phyloP scores from a whole-genome alignment of 2,329 filamentous ascomycete species.

The Coniochaeta sp. region DNA sequence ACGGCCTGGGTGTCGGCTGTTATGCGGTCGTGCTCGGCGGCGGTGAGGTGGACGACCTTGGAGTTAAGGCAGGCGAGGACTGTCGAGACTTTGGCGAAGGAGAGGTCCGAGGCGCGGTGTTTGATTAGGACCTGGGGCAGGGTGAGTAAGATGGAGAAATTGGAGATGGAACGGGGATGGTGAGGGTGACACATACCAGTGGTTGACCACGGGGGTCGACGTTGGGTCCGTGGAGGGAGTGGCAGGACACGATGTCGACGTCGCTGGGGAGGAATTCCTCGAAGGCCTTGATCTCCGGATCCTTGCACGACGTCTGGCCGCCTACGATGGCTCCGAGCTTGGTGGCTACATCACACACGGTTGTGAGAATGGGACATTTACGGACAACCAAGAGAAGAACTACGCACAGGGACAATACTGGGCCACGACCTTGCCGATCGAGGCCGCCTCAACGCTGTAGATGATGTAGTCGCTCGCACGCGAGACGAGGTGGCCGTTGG shows the following conservation, averaged over 20 bases:
- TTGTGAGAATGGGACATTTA: not conserved
- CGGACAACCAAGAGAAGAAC: constrained; percentile 4
- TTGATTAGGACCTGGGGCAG: constrained; percentile 77
- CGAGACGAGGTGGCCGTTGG: constrained; percentile 93
- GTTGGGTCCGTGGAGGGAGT: constrained; percentile 90
- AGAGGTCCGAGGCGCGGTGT: constrained; percentile 75
- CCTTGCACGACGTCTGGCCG: constrained; percentile 97
- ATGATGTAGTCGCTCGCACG: constrained; percentile 97
- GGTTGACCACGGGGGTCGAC: constrained; percentile 87
- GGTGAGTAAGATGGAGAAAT: no score
- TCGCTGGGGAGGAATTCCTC: constrained; percentile 81
- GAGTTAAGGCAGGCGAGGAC: constrained; percentile 80
- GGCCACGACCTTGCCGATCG: constrained; percentile 80
- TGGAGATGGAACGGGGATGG: no score
- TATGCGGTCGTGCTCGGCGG: constrained; percentile 87
- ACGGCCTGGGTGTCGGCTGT: constrained; percentile 98
- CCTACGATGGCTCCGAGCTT: constrained; percentile 94
- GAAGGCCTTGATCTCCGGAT: constrained; percentile 89
- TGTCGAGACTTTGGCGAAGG: constrained; percentile 69
- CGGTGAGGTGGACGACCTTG: constrained; percentile 81
- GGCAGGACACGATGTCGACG: constrained; percentile 90
- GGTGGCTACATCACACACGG: constrained; percentile 59
- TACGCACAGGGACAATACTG: constrained; percentile 86
- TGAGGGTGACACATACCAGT: no score
- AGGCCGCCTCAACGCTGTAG: constrained; percentile 93